Evolutionary conservation across 2,329 filamentous ascomycete species (phyloP), one percentile per base, ranked within the genome.

Genomic region (Alternaria infectoria): DNA sequence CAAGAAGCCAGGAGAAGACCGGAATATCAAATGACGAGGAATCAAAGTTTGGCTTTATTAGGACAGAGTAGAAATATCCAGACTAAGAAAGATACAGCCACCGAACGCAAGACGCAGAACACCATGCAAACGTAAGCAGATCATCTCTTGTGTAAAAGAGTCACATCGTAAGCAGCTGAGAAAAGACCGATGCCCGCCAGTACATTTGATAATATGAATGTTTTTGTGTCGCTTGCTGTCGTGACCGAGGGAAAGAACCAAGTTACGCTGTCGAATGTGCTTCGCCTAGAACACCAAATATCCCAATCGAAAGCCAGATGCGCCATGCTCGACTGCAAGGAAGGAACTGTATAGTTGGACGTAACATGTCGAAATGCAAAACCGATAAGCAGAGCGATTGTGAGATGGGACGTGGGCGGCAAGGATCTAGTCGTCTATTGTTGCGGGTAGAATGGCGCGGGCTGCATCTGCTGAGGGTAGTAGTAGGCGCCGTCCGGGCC

Each of bases 381-480:
- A 50, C 47, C 9, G 21, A 49, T 54, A 45, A 44, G 13, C 19
- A 30, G 13, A 25, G 55, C 25, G 19, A 45, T 40, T 23, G 25
- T 45, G 21, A 26, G 23, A 45, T 40, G 28, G 15, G 19, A 25
- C 17, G 17, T 25, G 28, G 15, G 26, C 2, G 23, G 19, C 21
- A 25, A 10, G 19, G 26, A n/a, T 49, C 43, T 47, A 58, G 49
- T 44, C 51, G 46, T 60, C 55, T 73, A 80, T 69, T 81, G 77
- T 25, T 75, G 66, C 7, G 73, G 77, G 62, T 94, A 96, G 81
- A 91, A 97, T 6, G 72, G 71, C n/a, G 72, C 60, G 10, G 76
- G 74, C 50, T 78, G 77, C 79, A 69, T 82, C 75, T 64, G 85
- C 85, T 77, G 89, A 85, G 73, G 87, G 86, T 82, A 87, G 85